Conservation (phyloP, 2,329 filamentous ascomycete genomes). For the Volutella citrinella region DNA sequence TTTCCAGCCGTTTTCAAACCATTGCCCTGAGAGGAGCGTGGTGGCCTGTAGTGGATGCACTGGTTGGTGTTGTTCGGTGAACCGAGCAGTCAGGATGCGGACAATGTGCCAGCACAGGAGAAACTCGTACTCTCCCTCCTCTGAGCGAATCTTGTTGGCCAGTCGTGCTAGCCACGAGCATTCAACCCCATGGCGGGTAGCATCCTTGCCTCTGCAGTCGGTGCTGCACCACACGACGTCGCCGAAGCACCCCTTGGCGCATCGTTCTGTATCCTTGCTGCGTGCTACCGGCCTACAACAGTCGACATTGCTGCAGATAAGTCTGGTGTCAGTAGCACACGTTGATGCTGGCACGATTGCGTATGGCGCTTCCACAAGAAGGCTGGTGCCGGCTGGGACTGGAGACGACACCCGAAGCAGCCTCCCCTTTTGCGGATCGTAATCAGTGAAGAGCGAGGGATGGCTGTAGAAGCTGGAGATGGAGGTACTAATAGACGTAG, state of each 20-base stretch:
- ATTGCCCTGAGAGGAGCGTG: slow-evolving; percentile 11
- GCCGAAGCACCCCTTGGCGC: slow-evolving; percentile 16
- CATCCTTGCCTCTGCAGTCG: slow-evolving; percentile 17
- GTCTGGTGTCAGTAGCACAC: slow-evolving; percentile 10
- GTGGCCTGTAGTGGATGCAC: slow-evolving; percentile 4
- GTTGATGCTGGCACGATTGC: slow-evolving; percentile 25
- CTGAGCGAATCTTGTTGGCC: slow-evolving; percentile 11
- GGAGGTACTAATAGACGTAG: too few relatives aligned
- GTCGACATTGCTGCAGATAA: slow-evolving; percentile 26
- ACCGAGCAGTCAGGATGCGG: slow-evolving; percentile 23
- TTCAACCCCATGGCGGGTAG: slow-evolving; percentile 22
- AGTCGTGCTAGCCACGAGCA: slow-evolving; percentile 24
- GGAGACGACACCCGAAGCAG: slow-evolving; percentile 20
- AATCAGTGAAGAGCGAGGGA: slow-evolving; percentile 21
- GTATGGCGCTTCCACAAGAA: slow-evolving; percentile 26
- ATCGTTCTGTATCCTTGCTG: slow-evolving; percentile 11
- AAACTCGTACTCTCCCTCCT: slow-evolving; percentile 25
- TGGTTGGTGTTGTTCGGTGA: slow-evolving; percentile 1
- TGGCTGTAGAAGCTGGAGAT: too few relatives aligned
- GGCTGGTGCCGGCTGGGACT: slow-evolving; percentile 22
- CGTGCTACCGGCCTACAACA: slow-evolving; percentile 20
- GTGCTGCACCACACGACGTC: slow-evolving; percentile 27
- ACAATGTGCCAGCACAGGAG: slow-evolving; percentile 27
- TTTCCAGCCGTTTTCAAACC: slow-evolving; percentile 25
- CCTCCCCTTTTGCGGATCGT: slow-evolving; percentile 24